Base-by-base conservation (phyloP, 768 basidiomycete genomes). In the Hydnomerulius pinastri region DNA sequence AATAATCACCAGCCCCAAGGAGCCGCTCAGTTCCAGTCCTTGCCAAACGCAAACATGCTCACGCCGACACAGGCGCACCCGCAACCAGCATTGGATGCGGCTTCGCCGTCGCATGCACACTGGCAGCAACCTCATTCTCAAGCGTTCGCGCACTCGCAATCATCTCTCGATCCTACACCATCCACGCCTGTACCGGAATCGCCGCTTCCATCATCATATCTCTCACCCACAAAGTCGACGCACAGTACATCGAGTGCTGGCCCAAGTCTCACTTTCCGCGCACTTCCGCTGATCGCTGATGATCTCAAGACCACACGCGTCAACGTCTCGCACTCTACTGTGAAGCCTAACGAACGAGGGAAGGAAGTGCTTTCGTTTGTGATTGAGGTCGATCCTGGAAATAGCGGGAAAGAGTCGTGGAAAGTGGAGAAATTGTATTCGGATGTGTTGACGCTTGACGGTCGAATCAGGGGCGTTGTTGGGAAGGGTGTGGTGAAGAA, bases 311-410 rank as follows among this genome's bases (percentile, higher is more conserved):
- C 77, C 42, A 91, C 92, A 3, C 76, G 71, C 23, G 76, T 92
- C 48, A 65, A 70, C 6, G 92, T 98, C 24, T 83, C 84, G 2
- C 85, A 86, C 48, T 93, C 91, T 11, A 84, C 87, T 42, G 92
- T 98, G 48, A 82, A 85, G 15, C 83, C 92, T 5, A 98, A 96
- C 61, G 90, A 96, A 53, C 79, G 86, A 44, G 91, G 92, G 43
- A 93, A 92, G 66, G 96, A 98, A 60, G 90, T 95, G 2, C 73
- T 98, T 35, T 92, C 87, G 7, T 98, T 98, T 69, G 74, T 92
- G 54, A 81, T 98, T 43, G 71, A 73, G 42, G 86, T 98, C 24
- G 76, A 83, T 54, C 87, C 88, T 9, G 82, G 84, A 3, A 75
- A 78, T 50, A n/a, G n/a, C n/a, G 80, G 81, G 15, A 91, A 91